phyloP scores from a whole-genome alignment of 177 flowering plant species.

The Tripterygium wilfordii region DNA sequence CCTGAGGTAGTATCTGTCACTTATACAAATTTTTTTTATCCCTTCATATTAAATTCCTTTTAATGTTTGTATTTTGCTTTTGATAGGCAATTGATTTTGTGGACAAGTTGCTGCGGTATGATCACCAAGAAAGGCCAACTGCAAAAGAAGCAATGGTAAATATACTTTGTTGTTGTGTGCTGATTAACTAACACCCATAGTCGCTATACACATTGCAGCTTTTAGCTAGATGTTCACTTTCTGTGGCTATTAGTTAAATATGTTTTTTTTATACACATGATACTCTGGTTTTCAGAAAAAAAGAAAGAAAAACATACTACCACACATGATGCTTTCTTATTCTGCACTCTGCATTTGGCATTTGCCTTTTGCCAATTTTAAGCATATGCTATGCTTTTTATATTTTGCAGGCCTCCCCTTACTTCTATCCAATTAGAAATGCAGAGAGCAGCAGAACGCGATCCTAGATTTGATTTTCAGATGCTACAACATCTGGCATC shows the following conservation, averaged over 20 bases:
- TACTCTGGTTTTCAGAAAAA: too few relatives aligned
- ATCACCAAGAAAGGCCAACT: conserved; percentile 98
- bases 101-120: conserved; percentile 93
- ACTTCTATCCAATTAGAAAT: conserved; percentile 72
- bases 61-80: neutral
- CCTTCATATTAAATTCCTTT: neutral
- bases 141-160: conserved; percentile 99
- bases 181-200: too few relatives aligned
- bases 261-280: too few relatives aligned
- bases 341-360: too few relatives aligned
- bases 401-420: conserved; percentile 97
- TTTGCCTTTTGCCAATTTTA: too few relatives aligned
- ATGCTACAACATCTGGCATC: neutral
- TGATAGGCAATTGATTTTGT: conserved; percentile 84
- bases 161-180: too few relatives aligned
- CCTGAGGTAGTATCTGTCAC: conserved; percentile 67
- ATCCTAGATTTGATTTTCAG: neutral
- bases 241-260: too few relatives aligned
- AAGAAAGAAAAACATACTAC: too few relatives aligned
- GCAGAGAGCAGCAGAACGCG: neutral
- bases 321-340: too few relatives aligned
- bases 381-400: too few relatives aligned
- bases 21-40: neutral
- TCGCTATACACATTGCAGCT: neutral
- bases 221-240: neutral